These are phyloP conservation scores for Bacidia gigantensis DNA, from an alignment of 495 filamentous ascomycete genomes.

Conservation along the genomic window DNA sequence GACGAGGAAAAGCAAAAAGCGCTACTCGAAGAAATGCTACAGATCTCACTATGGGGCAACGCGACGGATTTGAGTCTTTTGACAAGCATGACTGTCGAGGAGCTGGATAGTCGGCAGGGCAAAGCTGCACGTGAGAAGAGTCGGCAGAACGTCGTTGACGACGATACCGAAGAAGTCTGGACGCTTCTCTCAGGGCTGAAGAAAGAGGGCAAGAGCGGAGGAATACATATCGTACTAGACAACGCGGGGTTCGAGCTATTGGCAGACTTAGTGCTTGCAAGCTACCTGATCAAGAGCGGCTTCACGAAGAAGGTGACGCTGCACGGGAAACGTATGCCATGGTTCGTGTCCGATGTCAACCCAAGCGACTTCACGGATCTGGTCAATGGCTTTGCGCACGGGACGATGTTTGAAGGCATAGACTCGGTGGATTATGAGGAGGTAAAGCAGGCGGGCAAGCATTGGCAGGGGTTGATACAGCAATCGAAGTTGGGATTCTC, in stretches of 20 bases:
- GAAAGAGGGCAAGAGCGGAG: conserved; percentile 33
- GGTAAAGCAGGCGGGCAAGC: conserved; percentile 38
- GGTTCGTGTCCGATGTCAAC: conserved; percentile 95
- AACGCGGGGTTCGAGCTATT: conserved; percentile 94
- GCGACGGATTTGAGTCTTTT: conserved; percentile 88
- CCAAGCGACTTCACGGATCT: conserved; percentile 68
- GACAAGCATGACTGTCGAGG: conserved; percentile 77
- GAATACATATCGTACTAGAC: conserved; percentile 88
- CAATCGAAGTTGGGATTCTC: conserved; percentile 67
- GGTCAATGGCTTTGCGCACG: conserved; percentile 52
- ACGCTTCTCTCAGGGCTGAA: conserved; percentile 46
- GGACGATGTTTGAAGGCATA: conserved; percentile 55
- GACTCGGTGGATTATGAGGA: conserved; percentile 48
- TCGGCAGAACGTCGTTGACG: conserved; percentile 76
- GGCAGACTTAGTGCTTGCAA: conserved; percentile 79
- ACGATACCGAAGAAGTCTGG: conserved; percentile 65
- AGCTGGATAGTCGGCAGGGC: conserved; percentile 89
- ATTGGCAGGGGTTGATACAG: conserved; percentile 63
- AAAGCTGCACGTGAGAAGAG: conserved; percentile 66
- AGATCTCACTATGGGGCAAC: conserved; percentile 96
- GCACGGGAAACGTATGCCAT: conserved; percentile 83
- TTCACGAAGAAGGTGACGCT: conserved; percentile 74
- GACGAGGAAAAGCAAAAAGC: conserved; percentile 57
- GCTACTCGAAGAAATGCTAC: conserved; percentile 84
- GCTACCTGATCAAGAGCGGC: conserved; percentile 65